A percentile compares a stretch with the other conserved stretches of the same genome.
Evolutionary conservation across 352 stramenopile genomes (phyloP).

Genomic region (Pythium phragmiticola): DNA sequence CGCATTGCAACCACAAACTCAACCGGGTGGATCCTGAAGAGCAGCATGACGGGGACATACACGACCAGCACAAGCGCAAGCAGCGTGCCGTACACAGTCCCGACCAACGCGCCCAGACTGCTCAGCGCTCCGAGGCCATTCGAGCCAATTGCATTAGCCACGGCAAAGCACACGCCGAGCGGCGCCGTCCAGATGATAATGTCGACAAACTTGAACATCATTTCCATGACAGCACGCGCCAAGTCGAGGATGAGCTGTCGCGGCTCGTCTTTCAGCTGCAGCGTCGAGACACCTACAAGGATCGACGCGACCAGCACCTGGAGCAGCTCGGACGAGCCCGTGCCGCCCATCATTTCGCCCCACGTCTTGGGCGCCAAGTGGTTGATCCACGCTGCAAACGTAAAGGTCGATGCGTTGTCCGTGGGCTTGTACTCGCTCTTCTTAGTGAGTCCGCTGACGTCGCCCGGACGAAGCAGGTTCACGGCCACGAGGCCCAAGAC

Average conservation of each 20-base stretch:
- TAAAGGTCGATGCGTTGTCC: slow-evolving; percentile 30
- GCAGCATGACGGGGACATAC: slow-evolving; percentile 38
- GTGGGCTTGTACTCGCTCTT: slow-evolving; percentile 39
- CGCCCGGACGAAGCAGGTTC: slow-evolving; percentile 51
- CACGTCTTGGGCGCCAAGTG: slow-evolving; percentile 17
- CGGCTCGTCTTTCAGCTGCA: slow-evolving; percentile 31
- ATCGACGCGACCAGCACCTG: slow-evolving; percentile 54
- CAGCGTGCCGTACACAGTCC: slow-evolving; percentile 46
- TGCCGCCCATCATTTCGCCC: slow-evolving; percentile 19
- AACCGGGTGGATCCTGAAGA: slow-evolving; percentile 46
- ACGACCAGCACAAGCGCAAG: slow-evolving; percentile 48
- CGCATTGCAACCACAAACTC: slow-evolving; percentile 48
- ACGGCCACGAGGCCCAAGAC: slow-evolving; percentile 50
- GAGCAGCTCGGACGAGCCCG: slow-evolving; percentile 36
- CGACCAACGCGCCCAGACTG: slow-evolving; percentile 41
- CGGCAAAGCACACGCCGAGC: slow-evolving; percentile 56
- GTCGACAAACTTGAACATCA: slow-evolving; percentile 76
- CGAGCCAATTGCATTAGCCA: slow-evolving; percentile 46
- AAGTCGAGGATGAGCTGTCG: slow-evolving; percentile 48
- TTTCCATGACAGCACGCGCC: slow-evolving; percentile 44
- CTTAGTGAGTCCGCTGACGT: slow-evolving; percentile 35
- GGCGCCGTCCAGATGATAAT: slow-evolving; percentile 68
- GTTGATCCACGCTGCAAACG: slow-evolving; percentile 34
- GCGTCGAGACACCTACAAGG: slow-evolving; percentile 42
- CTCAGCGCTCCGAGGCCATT: slow-evolving; percentile 47